phyloP scores from a whole-genome alignment of 352 stramenopile genomes.

The Saprolegnia diclina region DNA sequence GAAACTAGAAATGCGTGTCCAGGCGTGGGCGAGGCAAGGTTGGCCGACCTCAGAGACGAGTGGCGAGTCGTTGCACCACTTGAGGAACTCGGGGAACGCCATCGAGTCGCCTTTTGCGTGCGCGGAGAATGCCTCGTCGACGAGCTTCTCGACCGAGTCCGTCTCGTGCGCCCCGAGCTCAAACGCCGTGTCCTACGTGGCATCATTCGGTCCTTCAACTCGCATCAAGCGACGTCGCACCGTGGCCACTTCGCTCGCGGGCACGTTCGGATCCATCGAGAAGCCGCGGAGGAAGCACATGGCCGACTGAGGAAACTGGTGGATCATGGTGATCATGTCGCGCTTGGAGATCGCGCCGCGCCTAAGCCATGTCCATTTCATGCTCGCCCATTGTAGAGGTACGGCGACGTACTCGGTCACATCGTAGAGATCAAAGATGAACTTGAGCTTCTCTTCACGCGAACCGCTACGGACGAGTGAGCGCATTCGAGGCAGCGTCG shows the following conservation, averaged over 20 bases:
- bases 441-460: constrained; percentile 87
- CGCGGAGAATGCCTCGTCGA: constrained; percentile 67
- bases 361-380: constrained; percentile 38
- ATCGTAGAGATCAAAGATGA: constrained; percentile 93
- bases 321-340: constrained; percentile 79
- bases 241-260: neutral
- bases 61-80: constrained; percentile 77
- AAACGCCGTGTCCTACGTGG: neutral
- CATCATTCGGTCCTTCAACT: too few species aligned
- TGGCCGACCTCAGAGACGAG: constrained; percentile 72
- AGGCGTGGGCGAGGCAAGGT: constrained; percentile 15
- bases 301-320: constrained; percentile 74
- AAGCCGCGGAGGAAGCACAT: constrained; percentile 49
- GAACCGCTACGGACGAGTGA: constrained; percentile 49
- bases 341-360: constrained; percentile 80
- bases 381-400: constrained; percentile 7
- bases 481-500: neutral
- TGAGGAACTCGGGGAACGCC: constrained; percentile 82
- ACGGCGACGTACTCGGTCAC: constrained; percentile 52
- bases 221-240: neutral
- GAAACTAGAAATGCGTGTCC: constrained; percentile 44
- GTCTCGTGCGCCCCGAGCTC: constrained; percentile 31
- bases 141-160: constrained; percentile 74
- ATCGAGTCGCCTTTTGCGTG: constrained; percentile 41
- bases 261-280: neutral